Evolutionary conservation across 2,329 filamentous ascomycete species (phyloP), one percentile per base, ranked within the genome.

Genomic region (Tolypocladium amazonense): DNA sequence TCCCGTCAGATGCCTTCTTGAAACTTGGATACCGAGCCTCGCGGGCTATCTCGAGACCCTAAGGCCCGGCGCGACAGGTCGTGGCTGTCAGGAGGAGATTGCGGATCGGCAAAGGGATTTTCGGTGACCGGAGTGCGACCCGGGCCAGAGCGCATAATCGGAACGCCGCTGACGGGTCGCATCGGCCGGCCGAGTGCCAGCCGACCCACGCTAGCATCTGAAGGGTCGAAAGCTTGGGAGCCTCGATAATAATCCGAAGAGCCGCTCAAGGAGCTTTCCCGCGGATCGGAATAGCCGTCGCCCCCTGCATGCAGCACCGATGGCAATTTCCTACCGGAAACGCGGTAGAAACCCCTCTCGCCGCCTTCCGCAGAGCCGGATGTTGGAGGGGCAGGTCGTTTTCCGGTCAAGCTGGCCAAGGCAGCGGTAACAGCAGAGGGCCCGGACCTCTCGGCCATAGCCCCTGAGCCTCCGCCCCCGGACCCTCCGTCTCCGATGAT

Each of bases 61-160:
- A 75, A 60, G 59, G 76, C 69, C 64, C 76, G 69, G 63, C 73
- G 66, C 60, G 77, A 68, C 65, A 62, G 60, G 60, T 69, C 59
- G 18, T 69, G 64, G 33, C 68, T 59, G 25, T 68, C 66, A 35
- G 65, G 64, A 25, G 71, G 65, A 15, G 70, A 67, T 4, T 69
- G 66, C 39, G 66, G 66, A 50, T 65, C 66, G 33, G 72, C 66
- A 59, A 82, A 82, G 0, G 81, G 80, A 30, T 76, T 78, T 56
- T 83, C 80, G 60, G 82, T 81, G 20, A 88, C 74, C 1, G 86
- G 82, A 4, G 83, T 85, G 58, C 85, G 80, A 23, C 81, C 84
- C 20, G 87, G 87, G n/a, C 86, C 83, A n/a, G 83, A 80, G 62
- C 85, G 79, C 68, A 86, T 80, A 38, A 86, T 75, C n/a, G 81